phyloP scores from a whole-genome alignment of 371 early-diverging fungal genomes.

The Circinella minor region DNA sequence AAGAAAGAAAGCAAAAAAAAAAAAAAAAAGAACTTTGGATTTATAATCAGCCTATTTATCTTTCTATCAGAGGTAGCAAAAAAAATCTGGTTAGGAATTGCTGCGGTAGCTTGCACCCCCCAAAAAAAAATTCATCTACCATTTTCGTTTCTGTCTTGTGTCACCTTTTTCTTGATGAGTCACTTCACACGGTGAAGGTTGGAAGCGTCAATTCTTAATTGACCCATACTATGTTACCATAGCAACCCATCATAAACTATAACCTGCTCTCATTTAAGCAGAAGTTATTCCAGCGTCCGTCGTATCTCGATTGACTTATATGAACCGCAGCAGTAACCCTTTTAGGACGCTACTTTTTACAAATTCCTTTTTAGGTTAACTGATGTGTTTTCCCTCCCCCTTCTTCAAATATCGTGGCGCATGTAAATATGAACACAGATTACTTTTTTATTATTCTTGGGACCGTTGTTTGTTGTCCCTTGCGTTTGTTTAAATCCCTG shows the following conservation, averaged over 20 bases:
- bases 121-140: not conserved
- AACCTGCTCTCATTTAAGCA: not conserved
- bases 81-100: not conserved
- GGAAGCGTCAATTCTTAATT: not conserved
- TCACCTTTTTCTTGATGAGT: not conserved
- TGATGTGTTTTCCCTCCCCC: not conserved
- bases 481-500: not conserved
- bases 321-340: not conserved
- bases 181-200: not conserved
- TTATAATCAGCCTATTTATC: slow-evolving; percentile 5
- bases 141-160: not conserved
- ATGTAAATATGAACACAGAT: not conserved
- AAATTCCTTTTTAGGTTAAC: not conserved
- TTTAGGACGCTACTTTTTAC: not conserved
- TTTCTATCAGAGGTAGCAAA: not conserved
- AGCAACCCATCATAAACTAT: not conserved
- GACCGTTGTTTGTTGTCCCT: not conserved
- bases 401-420: not conserved
- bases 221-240: not conserved
- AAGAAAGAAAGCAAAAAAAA: slow-evolving; percentile 1
- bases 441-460: not conserved
- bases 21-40: not conserved
- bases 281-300: not conserved
- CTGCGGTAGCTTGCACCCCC: slow-evolving; percentile 5
- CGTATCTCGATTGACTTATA: not conserved